These are phyloP conservation scores for Neophaeococcomyces aloes DNA, from an alignment of 2,329 filamentous ascomycete genomes.

Conservation along the genomic window DNA sequence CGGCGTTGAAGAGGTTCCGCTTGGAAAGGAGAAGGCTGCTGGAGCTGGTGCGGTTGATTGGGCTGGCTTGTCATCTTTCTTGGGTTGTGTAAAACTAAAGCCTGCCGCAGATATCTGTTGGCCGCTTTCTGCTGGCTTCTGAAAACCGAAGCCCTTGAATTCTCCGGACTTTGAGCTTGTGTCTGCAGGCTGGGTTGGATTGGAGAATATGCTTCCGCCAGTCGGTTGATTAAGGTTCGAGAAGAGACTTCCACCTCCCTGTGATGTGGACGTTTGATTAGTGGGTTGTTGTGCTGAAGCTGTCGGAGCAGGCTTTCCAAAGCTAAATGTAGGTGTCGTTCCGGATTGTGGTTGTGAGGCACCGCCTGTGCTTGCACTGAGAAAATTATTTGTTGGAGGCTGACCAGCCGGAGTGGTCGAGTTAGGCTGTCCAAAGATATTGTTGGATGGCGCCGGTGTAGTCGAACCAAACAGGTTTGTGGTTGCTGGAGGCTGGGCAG, in stretches of 20 bases:
- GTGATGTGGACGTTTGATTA: background rate
- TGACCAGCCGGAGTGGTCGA: constrained; percentile 43
- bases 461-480: constrained; percentile 28
- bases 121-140: background rate
- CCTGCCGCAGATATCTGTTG: background rate
- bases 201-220: background rate
- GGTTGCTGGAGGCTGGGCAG: constrained; percentile 18
- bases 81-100: constrained; percentile 4
- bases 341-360: background rate
- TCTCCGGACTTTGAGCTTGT: no score
- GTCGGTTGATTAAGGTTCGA: no score
- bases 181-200: background rate
- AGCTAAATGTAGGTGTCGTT: background rate
- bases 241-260: no score
- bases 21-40: constrained; percentile 2
- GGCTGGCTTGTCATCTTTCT: constrained; percentile 21
- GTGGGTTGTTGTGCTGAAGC: constrained; percentile 8
- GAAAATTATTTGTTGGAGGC: constrained; percentile 28
- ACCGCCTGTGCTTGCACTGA: constrained; percentile 24
- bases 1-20: background rate
- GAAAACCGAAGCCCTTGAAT: no score
- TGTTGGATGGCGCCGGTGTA: constrained; percentile 29
- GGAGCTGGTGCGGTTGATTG: constrained; percentile 13
- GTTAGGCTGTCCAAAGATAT: constrained; percentile 29
- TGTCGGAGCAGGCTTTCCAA: constrained; percentile 12